Evolutionary conservation across 768 basidiomycete genomes (phyloP).

Genomic region (Tylopilus cervinicoccineus): DNA sequence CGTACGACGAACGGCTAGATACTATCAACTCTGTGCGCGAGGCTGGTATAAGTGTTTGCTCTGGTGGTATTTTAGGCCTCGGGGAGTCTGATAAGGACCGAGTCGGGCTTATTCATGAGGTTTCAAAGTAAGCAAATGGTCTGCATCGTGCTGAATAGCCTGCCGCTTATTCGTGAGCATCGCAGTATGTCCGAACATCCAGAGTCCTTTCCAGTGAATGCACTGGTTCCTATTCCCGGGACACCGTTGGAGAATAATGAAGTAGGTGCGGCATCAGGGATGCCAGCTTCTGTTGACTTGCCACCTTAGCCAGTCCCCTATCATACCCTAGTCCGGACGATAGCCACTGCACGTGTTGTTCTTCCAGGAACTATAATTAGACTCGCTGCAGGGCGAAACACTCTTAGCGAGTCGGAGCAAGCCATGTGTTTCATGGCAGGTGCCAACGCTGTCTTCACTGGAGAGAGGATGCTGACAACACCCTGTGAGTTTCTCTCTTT

Average conservation of each 20-base stretch:
- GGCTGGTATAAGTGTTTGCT: conserved; percentile 96
- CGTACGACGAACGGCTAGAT: conserved; percentile 88
- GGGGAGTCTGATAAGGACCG: conserved; percentile 90
- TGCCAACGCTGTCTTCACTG: conserved; percentile 98
- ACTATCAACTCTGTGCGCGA: conserved; percentile 90
- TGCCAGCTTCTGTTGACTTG: conserved; percentile 7
- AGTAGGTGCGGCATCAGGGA: conserved; percentile 37
- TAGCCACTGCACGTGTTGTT: conserved; percentile 91
- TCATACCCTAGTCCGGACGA: conserved; percentile 85
- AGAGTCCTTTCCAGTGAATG: conserved; percentile 99
- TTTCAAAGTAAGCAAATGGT: conserved; percentile 76
- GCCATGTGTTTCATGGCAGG: conserved; percentile 99
- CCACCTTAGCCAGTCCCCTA: conserved; percentile 65
- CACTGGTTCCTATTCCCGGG: conserved; percentile 91
- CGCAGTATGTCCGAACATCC: conserved; percentile 89
- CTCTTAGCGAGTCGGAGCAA: conserved; percentile 85
- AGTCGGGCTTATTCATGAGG: conserved; percentile 91
- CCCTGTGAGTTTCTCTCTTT: conserved; percentile 60
- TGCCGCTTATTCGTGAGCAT: conserved; percentile 4
- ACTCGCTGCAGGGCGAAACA: conserved; percentile 90
- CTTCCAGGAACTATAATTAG: conserved; percentile 92
- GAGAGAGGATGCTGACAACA: conserved; percentile 95
- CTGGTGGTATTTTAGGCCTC: conserved; percentile 92
- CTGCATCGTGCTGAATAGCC: background rate
- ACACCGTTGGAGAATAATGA: conserved; percentile 92